A percentile compares a stretch with the other conserved stretches of the same genome.
Conservation (phyloP, 176 grass and related monocot genomes). For the Bonia amplexicaulis region DNA sequence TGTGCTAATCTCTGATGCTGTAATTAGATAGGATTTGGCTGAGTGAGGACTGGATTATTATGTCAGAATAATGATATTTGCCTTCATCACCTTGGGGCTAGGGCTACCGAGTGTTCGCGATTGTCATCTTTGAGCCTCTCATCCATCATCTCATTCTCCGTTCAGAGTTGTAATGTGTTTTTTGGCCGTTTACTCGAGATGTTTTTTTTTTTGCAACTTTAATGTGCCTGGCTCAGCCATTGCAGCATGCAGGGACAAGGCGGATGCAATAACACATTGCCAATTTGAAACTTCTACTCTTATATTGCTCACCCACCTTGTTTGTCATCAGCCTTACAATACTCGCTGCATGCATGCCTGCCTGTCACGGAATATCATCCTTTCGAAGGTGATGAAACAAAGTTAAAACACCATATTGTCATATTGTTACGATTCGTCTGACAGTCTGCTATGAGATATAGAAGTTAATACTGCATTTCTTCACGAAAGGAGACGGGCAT, state of each 20-base stretch:
- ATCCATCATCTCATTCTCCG: background rate
- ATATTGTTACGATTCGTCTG: background rate
- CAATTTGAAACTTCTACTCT: background rate
- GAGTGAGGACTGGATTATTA: constrained; percentile 3
- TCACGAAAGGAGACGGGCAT: background rate
- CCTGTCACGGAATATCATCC: background rate
- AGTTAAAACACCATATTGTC: too few species aligned
- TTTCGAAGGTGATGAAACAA: background rate
- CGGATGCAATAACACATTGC: background rate
- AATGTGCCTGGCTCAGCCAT: background rate
- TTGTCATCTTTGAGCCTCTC: background rate
- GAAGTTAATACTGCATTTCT: background rate
- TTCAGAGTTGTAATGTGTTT: background rate
- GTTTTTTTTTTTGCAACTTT: background rate
- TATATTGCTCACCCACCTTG: background rate
- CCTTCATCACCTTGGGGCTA: background rate
- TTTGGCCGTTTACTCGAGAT: background rate
- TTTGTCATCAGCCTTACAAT: too few species aligned
- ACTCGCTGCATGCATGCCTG: background rate
- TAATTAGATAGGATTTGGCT: constrained; percentile 39
- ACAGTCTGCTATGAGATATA: background rate
- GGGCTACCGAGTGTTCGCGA: background rate
- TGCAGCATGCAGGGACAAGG: background rate
- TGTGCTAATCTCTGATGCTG: constrained; percentile 24
- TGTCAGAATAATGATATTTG: constrained; percentile 32